A percentile compares a stretch with the other conserved stretches of the same genome.
Evolutionary conservation across 805 yeast species (phyloP).

Genomic region (Novakomyces olei): DNA sequence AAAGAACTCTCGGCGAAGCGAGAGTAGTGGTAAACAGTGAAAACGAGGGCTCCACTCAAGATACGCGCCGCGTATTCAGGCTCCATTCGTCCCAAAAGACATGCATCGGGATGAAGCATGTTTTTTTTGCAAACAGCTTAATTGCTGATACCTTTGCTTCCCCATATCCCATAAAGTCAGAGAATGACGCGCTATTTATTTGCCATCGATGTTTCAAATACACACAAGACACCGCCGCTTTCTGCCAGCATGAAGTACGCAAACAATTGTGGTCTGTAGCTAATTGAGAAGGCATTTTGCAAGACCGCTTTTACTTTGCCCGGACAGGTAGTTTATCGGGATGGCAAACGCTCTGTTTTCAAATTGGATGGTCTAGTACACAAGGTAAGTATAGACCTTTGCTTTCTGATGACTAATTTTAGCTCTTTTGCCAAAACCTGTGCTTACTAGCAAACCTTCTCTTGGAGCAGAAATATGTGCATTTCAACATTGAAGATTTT

Average conservation of each 20-base stretch:
- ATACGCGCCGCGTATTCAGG: too few species aligned
- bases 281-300: too few species aligned
- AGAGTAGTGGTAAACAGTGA: too few species aligned
- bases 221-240: constrained; percentile 24
- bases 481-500: constrained; percentile 54
- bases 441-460: constrained; percentile 72
- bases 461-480: constrained; percentile 73
- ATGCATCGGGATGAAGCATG: too few species aligned
- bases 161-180: constrained; percentile 10
- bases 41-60: too few species aligned
- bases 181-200: constrained; percentile 44
- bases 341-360: constrained; percentile 32
- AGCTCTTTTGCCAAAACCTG: constrained; percentile 55
- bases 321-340: constrained; percentile 51
- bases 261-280: too few species aligned
- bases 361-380: constrained; percentile 46
- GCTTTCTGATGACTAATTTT: too few species aligned
- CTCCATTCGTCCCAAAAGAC: too few species aligned
- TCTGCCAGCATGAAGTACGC: constrained; percentile 30
- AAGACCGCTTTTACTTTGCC: constrained; percentile 20
- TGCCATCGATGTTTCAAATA: constrained; percentile 78
- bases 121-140: too few species aligned
- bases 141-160: neutral
- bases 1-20: too few species aligned
- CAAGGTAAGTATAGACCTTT: too few species aligned